Evolutionary conservation across 768 basidiomycete genomes (phyloP), one percentile per base, ranked within the genome.

Genomic region (Amanita jacksonii): DNA sequence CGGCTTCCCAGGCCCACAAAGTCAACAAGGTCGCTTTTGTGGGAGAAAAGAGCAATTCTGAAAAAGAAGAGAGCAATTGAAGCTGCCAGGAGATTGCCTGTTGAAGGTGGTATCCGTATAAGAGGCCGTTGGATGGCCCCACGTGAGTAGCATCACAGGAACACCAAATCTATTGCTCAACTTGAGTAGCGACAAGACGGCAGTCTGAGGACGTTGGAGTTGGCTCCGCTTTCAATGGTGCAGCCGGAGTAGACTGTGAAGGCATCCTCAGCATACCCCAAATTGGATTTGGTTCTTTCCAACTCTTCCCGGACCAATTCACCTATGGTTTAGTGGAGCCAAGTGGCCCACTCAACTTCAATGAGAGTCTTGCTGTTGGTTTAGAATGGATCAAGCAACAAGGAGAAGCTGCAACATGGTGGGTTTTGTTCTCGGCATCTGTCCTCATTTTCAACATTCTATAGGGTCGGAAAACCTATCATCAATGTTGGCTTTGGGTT

Each of bases 251-350:
- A 15, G 81, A 85, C 55, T 75, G 72, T 45, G 73, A 79, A 51
- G 81, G 83, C 48, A 77, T 84, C 40, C 48, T 68, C 43, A 73
- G 60, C 49, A 77, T 78, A 45, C 74, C 75, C 0, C 31, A 70
- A 8, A 74, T 84, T 48, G 72, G 69, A 5, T 81, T 79, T 51
- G 62, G 68, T 24, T 66, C 75, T 13, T 80, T 80, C 67, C 77
- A 74, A 46, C 50, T 81, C 19, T 82, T 83, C 69, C 81, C 82
- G 15, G 79, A 85, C 53, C 82, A 84, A 56, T 68, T 74, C 48
- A 55, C 59, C 28, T 82, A 81, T 51, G 72, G 62, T 23, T 45
- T 66, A 18, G 8, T 24, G 15, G 52, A 57, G 20, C 76, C 79
- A 54, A 70, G 74, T 12, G 67, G 62, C 47, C 57, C 76, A 40